Evolutionary conservation across 2,329 filamentous ascomycete genomes (phyloP), one percentile per base, ranked within the genome.

Genomic region (Phaeosphaeria sp.): DNA sequence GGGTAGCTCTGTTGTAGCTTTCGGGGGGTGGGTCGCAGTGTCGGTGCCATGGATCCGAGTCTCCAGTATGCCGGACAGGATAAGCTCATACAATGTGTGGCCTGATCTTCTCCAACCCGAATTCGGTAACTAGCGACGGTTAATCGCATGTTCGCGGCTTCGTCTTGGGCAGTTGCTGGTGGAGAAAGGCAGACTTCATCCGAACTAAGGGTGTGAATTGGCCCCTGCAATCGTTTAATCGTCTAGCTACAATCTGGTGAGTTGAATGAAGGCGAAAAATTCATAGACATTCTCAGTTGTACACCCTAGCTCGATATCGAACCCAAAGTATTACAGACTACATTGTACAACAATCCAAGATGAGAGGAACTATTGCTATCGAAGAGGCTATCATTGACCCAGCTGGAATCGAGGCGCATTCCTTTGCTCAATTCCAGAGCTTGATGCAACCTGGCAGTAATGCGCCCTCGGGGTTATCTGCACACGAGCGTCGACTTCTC

Each of bases 381-480:
- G 69, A 73, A 56, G 67, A 73, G 48, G 68, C 70, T 18, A 67
- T 71, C 40, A 71, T 70, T 36, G 68, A 73, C 53, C 67, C 25
- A 25, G 69, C 69, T 5, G 69, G 69, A 13, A 59, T 72, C 3
- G 63, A 67, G 42, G 54, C 60, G 11, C 68, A 72, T 50, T 67
- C 57, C 18, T 72, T 72, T 45, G 69, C 69, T 24, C 68, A 72
- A 48, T 72, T 71, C 49, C 67, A 70, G 39, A 64, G 51, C 27
- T 43, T 71, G 22, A 67, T 69, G 65, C 57, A 57, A 24, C 70
- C 68, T 17, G 68, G 64, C 8, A 64, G 58, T 52, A 64, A 71
- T 45, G 22, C 48, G n/a, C 48, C 53, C 17, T 58, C 64, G 8
- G 67, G 63, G n/a, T 58, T 73, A 2, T 67, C 67, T 7, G 64